Percentiles rank a stretch among this genome's conserved stretches.
Evolutionary conservation across 1,284 basidiomycete species (phyloP).

Genomic region (Malassezia yamatoensis): DNA sequence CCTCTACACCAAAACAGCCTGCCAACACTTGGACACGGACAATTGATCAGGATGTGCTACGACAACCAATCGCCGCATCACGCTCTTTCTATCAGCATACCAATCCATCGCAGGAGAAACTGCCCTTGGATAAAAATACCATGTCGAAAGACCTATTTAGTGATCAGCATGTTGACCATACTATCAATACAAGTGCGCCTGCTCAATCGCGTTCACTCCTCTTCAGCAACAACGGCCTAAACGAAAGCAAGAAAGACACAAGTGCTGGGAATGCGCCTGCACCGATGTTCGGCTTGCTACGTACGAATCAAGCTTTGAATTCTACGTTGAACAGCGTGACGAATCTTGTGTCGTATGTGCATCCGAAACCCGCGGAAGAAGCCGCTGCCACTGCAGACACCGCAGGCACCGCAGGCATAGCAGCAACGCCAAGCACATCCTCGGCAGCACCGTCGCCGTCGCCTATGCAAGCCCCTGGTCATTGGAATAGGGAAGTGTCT

Average conservation of each 20-base stretch:
- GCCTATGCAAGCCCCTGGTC: background rate
- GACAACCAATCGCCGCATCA: background rate
- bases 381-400: background rate
- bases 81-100: too few relatives aligned
- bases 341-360: background rate
- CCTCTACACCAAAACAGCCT: background rate
- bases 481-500: background rate
- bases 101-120: too few relatives aligned
- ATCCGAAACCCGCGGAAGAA: background rate
- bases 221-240: too few relatives aligned
- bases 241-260: too few relatives aligned
- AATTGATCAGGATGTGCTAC: conserved; percentile 12
- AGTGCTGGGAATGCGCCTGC: background rate
- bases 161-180: too few relatives aligned
- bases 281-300: conserved; percentile 6
- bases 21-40: conserved; percentile 1
- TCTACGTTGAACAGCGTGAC: background rate
- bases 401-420: background rate
- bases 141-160: too few relatives aligned
- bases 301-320: background rate
- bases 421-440: background rate
- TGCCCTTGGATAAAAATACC: too few relatives aligned
- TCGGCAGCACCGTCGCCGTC: background rate
- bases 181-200: too few relatives aligned
- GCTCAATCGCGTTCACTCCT: too few relatives aligned